A percentile compares a stretch with the other conserved stretches of the same genome.
Evolutionary conservation across 2,329 filamentous ascomycete genomes (phyloP).

Genomic region (Septoria petroselini): DNA sequence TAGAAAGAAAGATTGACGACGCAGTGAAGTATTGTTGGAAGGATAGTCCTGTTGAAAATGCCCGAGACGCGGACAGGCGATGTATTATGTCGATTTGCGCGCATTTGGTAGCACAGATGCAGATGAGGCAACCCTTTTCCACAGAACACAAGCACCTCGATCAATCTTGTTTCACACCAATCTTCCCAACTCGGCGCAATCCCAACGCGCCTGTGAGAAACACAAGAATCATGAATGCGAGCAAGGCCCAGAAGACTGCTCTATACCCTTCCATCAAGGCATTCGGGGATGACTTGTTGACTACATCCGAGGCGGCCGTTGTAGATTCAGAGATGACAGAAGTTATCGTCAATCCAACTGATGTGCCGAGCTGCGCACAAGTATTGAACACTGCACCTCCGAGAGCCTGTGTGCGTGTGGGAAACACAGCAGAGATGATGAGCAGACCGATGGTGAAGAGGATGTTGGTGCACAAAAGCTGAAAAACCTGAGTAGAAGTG

Average conservation of each 20-base stretch:
- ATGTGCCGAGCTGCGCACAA: conserved; percentile 44
- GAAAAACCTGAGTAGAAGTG: too few relatives aligned
- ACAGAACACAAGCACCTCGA: too few relatives aligned
- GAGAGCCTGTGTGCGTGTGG: conserved; percentile 42
- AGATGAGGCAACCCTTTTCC: too few relatives aligned
- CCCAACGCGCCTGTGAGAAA: conserved; percentile 38
- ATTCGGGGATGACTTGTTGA: conserved; percentile 29
- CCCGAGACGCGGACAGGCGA: too few relatives aligned
- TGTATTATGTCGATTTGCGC: too few relatives aligned
- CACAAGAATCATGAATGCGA: conserved; percentile 36
- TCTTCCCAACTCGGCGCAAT: conserved; percentile 43
- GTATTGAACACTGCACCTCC: conserved; percentile 50
- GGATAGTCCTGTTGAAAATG: too few relatives aligned
- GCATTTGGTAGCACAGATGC: too few relatives aligned
- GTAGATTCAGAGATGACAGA: conserved; percentile 39
- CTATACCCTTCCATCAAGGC: conserved; percentile 41
- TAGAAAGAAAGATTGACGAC: too few relatives aligned
- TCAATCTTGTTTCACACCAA: conserved; percentile 41
- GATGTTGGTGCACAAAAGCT: conserved; percentile 25
- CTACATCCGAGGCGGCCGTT: conserved; percentile 22
- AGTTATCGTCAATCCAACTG: conserved; percentile 42
- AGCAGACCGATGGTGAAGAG: conserved; percentile 47
- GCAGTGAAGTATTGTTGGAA: too few relatives aligned
- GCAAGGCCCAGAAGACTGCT: conserved; percentile 43
- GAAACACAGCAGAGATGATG: conserved; percentile 45